Evolutionary conservation across 768 basidiomycete genomes (phyloP).

Genomic region (Naganishia vishniacii): DNA sequence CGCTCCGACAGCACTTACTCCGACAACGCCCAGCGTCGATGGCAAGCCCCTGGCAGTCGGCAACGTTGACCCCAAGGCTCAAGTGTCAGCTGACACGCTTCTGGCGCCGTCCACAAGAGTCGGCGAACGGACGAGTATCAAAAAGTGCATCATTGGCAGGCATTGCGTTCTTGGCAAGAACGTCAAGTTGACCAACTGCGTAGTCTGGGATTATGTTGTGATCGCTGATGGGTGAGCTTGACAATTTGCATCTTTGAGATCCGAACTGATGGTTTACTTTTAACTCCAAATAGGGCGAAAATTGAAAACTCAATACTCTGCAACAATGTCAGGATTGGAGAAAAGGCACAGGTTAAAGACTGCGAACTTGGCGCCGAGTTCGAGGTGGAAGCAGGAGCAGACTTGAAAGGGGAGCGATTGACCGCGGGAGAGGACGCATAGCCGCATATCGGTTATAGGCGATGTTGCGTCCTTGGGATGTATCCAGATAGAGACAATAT

Average conservation of each 20-base stretch:
- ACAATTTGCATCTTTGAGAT: not conserved
- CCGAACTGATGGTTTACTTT: not conserved
- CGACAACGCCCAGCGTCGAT: slow-evolving; percentile 53
- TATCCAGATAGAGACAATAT: too few species aligned
- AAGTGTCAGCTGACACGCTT: slow-evolving; percentile 74
- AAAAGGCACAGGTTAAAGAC: slow-evolving; percentile 47
- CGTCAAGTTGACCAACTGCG: slow-evolving; percentile 74
- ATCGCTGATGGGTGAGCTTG: slow-evolving; percentile 62
- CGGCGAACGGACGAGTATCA: slow-evolving; percentile 72
- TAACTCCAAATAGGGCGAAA: slow-evolving; percentile 37
- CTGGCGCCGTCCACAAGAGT: slow-evolving; percentile 78
- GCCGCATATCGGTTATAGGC: not conserved
- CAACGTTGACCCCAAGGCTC: slow-evolving; percentile 72
- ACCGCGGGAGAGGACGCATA: slow-evolving; percentile 22
- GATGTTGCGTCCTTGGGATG: too few species aligned
- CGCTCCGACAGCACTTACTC: slow-evolving; percentile 36
- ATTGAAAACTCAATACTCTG: slow-evolving; percentile 49
- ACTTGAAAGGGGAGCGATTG: slow-evolving; percentile 20
- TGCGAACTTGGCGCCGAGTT: slow-evolving; percentile 50
- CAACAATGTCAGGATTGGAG: slow-evolving; percentile 46
- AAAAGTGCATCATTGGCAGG: slow-evolving; percentile 69
- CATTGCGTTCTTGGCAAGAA: slow-evolving; percentile 80
- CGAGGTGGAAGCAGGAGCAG: slow-evolving; percentile 39
- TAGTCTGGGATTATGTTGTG: slow-evolving; percentile 82
- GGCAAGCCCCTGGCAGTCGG: slow-evolving; percentile 48